Evolutionary conservation across 176 grass and related monocot genomes (phyloP).

Genomic region (Thinopyrum elongatum): DNA sequence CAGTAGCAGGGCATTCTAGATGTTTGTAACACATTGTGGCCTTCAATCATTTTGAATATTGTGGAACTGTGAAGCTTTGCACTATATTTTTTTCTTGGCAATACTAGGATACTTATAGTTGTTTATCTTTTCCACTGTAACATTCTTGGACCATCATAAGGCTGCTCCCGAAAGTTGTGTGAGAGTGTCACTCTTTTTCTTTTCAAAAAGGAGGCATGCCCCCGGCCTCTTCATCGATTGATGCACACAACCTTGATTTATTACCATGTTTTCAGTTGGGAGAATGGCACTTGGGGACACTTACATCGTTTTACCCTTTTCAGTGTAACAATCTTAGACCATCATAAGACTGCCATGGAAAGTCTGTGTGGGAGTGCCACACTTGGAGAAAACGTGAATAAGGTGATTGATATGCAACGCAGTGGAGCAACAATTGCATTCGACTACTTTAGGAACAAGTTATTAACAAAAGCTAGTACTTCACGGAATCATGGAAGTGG

Average conservation of each 20-base stretch:
- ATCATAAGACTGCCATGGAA: conserved; percentile 93
- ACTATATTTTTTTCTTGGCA: neutral
- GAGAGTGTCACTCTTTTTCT: neutral
- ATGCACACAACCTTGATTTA: neutral
- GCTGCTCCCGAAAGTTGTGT: neutral
- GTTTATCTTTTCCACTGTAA: neutral
- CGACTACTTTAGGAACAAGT: conserved; percentile 80
- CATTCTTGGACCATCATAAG: neutral
- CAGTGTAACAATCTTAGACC: conserved; percentile 86
- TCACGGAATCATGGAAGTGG: conserved; percentile 24
- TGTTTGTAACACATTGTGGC: neutral
- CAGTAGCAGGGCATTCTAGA: neutral
- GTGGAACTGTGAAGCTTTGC: neutral
- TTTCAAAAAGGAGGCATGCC: neutral
- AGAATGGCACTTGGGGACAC: neutral
- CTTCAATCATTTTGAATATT: neutral
- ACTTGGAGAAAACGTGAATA: conserved; percentile 69
- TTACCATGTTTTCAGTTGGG: neutral
- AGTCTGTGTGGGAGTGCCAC: conserved; percentile 45
- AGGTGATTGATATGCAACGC: conserved; percentile 86
- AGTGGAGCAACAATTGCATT: conserved; percentile 95
- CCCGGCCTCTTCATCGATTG: neutral
- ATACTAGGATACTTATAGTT: neutral
- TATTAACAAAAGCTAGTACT: conserved; percentile 31
- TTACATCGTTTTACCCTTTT: conserved; percentile 20